A percentile compares a stretch with the other conserved stretches of the same genome.
Evolutionary conservation across 495 filamentous ascomycete species (phyloP).

Genomic region (Pyronema domesticum): DNA sequence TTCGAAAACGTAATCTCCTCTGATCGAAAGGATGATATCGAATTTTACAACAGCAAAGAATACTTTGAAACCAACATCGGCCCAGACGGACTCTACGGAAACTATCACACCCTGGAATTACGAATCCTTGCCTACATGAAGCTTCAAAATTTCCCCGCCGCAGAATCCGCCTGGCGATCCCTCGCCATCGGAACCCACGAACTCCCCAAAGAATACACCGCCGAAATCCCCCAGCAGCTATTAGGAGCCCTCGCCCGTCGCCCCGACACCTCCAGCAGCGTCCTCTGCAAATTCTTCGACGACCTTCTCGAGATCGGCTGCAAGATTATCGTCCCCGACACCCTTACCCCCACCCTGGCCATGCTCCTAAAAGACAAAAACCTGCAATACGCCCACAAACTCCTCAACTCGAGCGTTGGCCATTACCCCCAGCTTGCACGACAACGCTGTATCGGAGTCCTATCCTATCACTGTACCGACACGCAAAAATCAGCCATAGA

Average conservation of each 20-base stretch:
- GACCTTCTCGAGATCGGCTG: constrained; percentile 48
- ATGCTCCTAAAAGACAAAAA: constrained; percentile 57
- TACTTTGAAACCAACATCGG: constrained; percentile 28
- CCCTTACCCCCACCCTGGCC: constrained; percentile 49
- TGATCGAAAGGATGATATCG: too few relatives aligned
- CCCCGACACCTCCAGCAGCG: constrained; percentile 35
- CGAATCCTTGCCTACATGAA: constrained; percentile 58
- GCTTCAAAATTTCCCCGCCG: constrained; percentile 48
- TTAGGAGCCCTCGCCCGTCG: constrained; percentile 52
- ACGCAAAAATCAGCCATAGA: constrained; percentile 29
- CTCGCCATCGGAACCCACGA: constrained; percentile 23
- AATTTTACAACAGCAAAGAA: too few relatives aligned
- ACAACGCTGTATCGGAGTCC: constrained; percentile 32
- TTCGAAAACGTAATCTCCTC: too few relatives aligned
- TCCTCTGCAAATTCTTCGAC: constrained; percentile 50
- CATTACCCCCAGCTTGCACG: constrained; percentile 49
- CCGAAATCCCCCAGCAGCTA: constrained; percentile 7
- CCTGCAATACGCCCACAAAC: constrained; percentile 53
- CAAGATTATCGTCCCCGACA: constrained; percentile 45
- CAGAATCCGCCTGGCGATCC: constrained; percentile 42
- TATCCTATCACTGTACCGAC: too few relatives aligned
- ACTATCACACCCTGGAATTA: constrained; percentile 49
- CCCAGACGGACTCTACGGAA: constrained; percentile 40
- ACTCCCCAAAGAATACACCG: constrained; percentile 14
- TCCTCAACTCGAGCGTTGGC: constrained; percentile 49